Evolutionary conservation across 2,329 filamentous ascomycete genomes (phyloP).

Genomic region (Septoria linicola): DNA sequence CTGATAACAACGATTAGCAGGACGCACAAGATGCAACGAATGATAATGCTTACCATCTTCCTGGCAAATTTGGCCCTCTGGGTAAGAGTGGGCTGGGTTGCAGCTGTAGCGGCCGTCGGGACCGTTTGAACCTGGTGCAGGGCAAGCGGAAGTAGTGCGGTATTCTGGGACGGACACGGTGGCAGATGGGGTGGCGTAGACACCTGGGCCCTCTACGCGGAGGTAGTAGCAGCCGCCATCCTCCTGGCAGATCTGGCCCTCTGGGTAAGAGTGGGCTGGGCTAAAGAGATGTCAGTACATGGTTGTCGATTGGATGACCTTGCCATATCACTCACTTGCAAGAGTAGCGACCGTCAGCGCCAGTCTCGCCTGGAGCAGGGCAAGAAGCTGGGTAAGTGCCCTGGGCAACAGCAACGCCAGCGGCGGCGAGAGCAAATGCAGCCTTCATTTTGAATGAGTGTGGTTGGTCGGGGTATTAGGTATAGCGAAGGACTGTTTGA

Average conservation of each 20-base stretch:
- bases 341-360: constrained; percentile 8
- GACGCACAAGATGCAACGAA: no score
- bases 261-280: constrained; percentile 11
- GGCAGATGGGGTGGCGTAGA: constrained; percentile 4
- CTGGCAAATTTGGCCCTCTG: constrained; percentile 21
- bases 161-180: neutral
- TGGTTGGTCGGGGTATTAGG: neutral
- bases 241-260: constrained; percentile 18
- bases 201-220: constrained; percentile 4
- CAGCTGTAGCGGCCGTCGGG: constrained; percentile 7
- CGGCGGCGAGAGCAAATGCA: neutral
- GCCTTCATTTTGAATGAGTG: constrained; percentile 7
- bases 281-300: neutral
- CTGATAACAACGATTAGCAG: no score
- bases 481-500: neutral
- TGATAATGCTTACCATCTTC: no score
- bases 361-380: constrained; percentile 3
- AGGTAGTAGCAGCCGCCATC: constrained; percentile 21
- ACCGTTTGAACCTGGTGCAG: neutral
- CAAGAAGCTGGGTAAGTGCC: constrained; percentile 1
- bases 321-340: constrained; percentile 8
- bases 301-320: neutral
- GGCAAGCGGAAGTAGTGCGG: neutral
- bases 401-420: neutral
- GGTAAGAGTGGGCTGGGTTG: constrained; percentile 26